phyloP scores from a whole-genome alignment of 2,329 filamentous ascomycete genomes.

The Pestalotiopsis sp. region DNA sequence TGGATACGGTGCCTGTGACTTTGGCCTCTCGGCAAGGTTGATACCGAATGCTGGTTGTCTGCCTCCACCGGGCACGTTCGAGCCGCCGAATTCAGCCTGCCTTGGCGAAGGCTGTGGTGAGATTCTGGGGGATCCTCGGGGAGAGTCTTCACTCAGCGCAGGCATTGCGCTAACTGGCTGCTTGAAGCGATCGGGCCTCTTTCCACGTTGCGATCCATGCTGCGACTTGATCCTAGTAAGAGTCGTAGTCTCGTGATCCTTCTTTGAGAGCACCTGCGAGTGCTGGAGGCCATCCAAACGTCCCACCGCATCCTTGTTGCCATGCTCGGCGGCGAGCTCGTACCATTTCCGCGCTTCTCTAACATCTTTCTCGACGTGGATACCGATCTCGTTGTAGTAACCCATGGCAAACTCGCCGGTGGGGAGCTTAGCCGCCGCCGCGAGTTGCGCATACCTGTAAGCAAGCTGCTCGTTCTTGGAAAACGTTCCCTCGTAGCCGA shows the following conservation, averaged over 20 bases:
- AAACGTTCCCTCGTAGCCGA: constrained; percentile 89
- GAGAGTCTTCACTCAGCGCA: constrained; percentile 48
- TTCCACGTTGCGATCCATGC: constrained; percentile 69
- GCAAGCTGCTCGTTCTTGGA: constrained; percentile 95
- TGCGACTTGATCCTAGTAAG: constrained; percentile 85
- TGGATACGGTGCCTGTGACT: constrained; percentile 54
- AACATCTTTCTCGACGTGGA: constrained; percentile 83
- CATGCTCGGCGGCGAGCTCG: constrained; percentile 82
- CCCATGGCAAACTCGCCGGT: constrained; percentile 97
- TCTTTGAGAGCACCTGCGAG: constrained; percentile 82
- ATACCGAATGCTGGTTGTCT: constrained; percentile 54
- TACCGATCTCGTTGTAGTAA: constrained; percentile 97
- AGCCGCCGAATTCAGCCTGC: constrained; percentile 41
- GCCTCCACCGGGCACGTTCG: constrained; percentile 44
- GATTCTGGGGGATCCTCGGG: constrained; percentile 23
- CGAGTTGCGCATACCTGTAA: constrained; percentile 86
- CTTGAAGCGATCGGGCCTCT: constrained; percentile 62
- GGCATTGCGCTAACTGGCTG: constrained; percentile 48
- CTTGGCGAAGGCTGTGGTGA: constrained; percentile 46
- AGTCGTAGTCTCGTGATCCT: constrained; percentile 91
- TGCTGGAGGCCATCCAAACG: constrained; percentile 84
- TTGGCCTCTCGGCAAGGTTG: constrained; percentile 41
- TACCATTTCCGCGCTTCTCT: constrained; percentile 89
- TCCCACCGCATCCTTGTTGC: constrained; percentile 84
- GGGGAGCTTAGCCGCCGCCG: constrained; percentile 77